Base-by-base conservation (phyloP, 768 basidiomycete genomes). In the Phylloporus rhodoxanthus region DNA sequence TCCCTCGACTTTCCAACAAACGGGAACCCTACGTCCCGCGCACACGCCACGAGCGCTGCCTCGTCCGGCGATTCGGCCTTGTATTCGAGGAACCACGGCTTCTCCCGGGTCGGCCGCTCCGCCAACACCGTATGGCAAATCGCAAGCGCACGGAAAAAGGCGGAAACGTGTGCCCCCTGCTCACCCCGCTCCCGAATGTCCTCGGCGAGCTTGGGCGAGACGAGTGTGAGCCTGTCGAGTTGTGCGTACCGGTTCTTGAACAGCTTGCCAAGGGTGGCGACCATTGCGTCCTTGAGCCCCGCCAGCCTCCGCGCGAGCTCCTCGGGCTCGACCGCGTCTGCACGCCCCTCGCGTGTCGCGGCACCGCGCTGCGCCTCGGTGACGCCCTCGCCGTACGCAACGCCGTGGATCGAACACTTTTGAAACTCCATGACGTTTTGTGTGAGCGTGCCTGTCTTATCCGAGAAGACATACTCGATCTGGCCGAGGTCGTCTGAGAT, bases 341-440 rank as follows among this genome's bases (percentile, higher is more conserved):
- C 76, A 32, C 75, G 76, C 9, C 92, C 92, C 55, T 91, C 80
- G 1, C 94, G 78, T 45, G 85, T 85, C 1, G 90, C 91, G 0
- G 91, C 87, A 30, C 94, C 95, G 20, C 91, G 81, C 68, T 94
- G 92, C 0, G 94, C 95, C 68, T 98, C 95, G 0, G 95, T 97
- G 51, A 97, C 65, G 8, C 94, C 94, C 61, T 98, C 95, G 9
- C 95, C 95, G 61, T 96, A 98, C 0, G 81, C 64, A 3, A 89
- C 70, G 1, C 93, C 94, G 46, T 81, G 70, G 50, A 97, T 78
- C 0, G 92, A 94, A 59, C 92, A 96, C 64, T 89, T 93, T 66
- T 96, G 91, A 72, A 96, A 97, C 72, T 95, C 93, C 95, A 97
- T 98, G 60, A 95, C 74, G 71, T 98, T 99, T 69, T 96, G 94